Evolutionary conservation across 1,139 yeast genomes (phyloP).

Genomic region (Pichia sp.): DNA sequence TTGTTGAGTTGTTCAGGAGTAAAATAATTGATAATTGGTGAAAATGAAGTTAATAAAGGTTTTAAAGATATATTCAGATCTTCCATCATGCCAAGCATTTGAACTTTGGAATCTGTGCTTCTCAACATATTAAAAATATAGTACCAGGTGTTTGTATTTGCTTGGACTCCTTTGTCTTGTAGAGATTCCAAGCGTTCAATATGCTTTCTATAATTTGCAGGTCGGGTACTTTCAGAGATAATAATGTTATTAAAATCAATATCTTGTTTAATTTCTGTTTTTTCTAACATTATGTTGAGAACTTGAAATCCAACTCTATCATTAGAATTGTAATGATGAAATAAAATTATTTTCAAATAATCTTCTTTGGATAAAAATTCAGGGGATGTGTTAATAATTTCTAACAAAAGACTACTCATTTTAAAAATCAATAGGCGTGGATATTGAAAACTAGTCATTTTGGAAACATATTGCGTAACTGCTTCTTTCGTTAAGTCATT

Average conservation of each 20-base stretch:
- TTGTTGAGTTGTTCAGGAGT: constrained; percentile 18
- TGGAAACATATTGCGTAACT: constrained; percentile 17
- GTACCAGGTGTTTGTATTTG: constrained; percentile 28
- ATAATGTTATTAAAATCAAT: constrained; percentile 26
- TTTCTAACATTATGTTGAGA: constrained; percentile 19
- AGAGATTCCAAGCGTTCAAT: constrained; percentile 20
- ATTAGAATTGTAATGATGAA: constrained; percentile 19
- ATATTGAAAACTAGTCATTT: constrained; percentile 18
- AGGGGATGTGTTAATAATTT: constrained; percentile 15
- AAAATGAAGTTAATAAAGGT: constrained; percentile 21
- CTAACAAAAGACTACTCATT: constrained; percentile 14
- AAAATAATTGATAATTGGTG: constrained; percentile 3
- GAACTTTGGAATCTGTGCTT: constrained; percentile 15
- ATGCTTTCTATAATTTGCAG: constrained; percentile 15
- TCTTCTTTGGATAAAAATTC: constrained; percentile 18
- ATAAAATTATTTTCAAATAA: constrained; percentile 18
- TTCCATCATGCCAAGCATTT: constrained; percentile 22
- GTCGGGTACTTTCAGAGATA: constrained; percentile 16
- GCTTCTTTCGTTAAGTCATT: constrained; percentile 4
- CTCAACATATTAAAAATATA: constrained; percentile 19
- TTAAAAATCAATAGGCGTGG: constrained; percentile 4
- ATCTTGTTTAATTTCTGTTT: constrained; percentile 20
- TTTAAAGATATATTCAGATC: constrained; percentile 15
- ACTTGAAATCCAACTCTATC: constrained; percentile 15
- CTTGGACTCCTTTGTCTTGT: constrained; percentile 8